phyloP scores from a whole-genome alignment of 1,139 yeast genomes.

The Waltiozyma sp. region DNA sequence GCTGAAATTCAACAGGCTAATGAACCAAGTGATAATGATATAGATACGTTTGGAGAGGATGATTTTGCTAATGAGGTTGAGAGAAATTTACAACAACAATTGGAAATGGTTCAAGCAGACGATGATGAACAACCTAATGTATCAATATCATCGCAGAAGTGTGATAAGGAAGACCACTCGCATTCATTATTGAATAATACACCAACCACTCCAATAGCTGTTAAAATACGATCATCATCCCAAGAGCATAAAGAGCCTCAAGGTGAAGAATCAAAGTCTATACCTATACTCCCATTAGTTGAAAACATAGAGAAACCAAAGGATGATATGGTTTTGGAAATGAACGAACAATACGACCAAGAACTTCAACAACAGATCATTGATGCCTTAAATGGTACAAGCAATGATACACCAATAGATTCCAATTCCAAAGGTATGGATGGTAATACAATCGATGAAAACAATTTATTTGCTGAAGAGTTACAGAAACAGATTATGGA shows the following conservation, averaged over 20 bases:
- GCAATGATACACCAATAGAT: not conserved
- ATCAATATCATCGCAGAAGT: no score
- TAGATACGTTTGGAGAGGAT: conserved; percentile 8
- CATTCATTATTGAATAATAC: not conserved
- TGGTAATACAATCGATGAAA: not conserved
- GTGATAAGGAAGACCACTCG: no score
- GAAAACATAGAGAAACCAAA: not conserved
- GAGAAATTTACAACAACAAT: conserved; percentile 11
- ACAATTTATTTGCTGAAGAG: conserved; percentile 8
- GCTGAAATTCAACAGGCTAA: not conserved
- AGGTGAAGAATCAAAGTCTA: not conserved
- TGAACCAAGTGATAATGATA: not conserved
- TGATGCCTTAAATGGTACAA: conserved; percentile 11
- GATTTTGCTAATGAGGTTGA: conserved; percentile 17
- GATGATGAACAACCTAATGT: not conserved
- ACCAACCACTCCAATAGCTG: conserved; percentile 1
- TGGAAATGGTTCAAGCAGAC: not conserved
- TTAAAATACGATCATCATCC: not conserved
- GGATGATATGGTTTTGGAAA: not conserved
- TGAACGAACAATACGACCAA: conserved; percentile 9
- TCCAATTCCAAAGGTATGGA: not conserved
- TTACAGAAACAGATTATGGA: conserved; percentile 11
- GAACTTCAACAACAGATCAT: conserved; percentile 17
- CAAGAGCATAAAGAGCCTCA: not conserved
- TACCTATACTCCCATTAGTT: not conserved